phyloP scores from a whole-genome alignment of 2,329 filamentous ascomycete genomes.

The Ploettnerulaceae sp. region DNA sequence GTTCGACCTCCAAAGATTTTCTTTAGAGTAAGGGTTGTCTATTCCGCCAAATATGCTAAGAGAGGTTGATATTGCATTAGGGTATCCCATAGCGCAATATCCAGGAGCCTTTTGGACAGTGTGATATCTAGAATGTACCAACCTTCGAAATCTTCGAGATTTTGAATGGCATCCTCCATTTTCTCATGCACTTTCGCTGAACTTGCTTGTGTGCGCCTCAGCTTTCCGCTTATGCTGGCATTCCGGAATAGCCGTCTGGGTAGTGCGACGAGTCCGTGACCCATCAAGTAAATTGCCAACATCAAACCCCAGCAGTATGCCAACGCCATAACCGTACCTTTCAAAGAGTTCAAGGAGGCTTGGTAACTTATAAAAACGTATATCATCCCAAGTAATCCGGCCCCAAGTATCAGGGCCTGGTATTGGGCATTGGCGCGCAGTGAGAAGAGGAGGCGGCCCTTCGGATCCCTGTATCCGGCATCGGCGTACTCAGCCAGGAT shows the following conservation, averaged over 20 bases:
- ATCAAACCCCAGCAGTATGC: slow-evolving; percentile 92
- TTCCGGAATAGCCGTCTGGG: slow-evolving; percentile 76
- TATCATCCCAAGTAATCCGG: slow-evolving; percentile 65
- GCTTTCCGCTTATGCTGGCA: slow-evolving; percentile 67
- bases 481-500: slow-evolving; percentile 93
- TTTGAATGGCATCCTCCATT: slow-evolving; percentile 76
- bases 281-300: slow-evolving; percentile 95
- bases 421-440: slow-evolving; percentile 84
- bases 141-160: slow-evolving; percentile 70
- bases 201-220: slow-evolving; percentile 70
- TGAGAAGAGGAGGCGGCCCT: slow-evolving; percentile 76
- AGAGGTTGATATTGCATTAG: no score
- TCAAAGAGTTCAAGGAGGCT: slow-evolving; percentile 66
- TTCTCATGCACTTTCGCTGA: slow-evolving; percentile 83
- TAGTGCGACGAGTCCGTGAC: slow-evolving; percentile 89
- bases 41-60: no score
- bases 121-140: background rate
- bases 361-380: slow-evolving; percentile 81
- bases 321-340: slow-evolving; percentile 83
- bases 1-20: no score
- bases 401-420: slow-evolving; percentile 71
- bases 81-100: background rate
- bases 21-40: no score
- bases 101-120: background rate
- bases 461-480: slow-evolving; percentile 84